Percentiles rank a stretch among this genome's conserved stretches.
Evolutionary conservation across 148 eudicot genomes (phyloP).

Genomic region (Rheum nobile): DNA sequence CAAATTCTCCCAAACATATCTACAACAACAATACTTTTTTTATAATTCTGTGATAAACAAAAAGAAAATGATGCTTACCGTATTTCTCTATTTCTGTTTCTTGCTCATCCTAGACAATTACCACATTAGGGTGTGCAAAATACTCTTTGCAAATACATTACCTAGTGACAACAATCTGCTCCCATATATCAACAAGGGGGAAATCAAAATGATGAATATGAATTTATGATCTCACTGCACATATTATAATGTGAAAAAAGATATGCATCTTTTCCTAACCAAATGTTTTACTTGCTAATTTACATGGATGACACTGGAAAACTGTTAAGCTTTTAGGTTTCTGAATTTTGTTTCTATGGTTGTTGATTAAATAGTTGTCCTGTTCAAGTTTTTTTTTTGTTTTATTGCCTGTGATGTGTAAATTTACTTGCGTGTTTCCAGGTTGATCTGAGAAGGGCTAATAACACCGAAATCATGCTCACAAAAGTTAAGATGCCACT

Average conservation of each 20-base stretch:
- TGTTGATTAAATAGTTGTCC: background rate
- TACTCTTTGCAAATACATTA: background rate
- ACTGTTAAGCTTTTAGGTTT: background rate
- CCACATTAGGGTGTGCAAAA: background rate
- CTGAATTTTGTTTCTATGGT: background rate
- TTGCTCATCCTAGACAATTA: background rate
- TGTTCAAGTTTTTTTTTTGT: background rate
- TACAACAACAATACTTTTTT: too few relatives aligned
- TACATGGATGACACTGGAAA: background rate
- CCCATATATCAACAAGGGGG: background rate
- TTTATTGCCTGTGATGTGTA: background rate
- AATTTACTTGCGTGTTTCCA: constrained; percentile 15
- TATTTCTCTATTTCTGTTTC: background rate
- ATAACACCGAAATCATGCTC: constrained; percentile 95
- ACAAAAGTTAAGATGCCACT: constrained; percentile 99
- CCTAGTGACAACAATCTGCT: background rate
- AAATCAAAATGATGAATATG: background rate
- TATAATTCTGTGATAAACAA: background rate
- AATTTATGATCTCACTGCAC: background rate
- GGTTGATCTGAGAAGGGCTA: constrained; percentile 87
- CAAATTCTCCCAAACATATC: background rate
- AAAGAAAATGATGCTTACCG: background rate
- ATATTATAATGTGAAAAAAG: background rate
- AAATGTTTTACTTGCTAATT: too few relatives aligned
- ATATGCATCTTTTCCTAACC: background rate